Evolutionary conservation across 495 filamentous ascomycete genomes (phyloP).

Genomic region (Podospora fimiseda): DNA sequence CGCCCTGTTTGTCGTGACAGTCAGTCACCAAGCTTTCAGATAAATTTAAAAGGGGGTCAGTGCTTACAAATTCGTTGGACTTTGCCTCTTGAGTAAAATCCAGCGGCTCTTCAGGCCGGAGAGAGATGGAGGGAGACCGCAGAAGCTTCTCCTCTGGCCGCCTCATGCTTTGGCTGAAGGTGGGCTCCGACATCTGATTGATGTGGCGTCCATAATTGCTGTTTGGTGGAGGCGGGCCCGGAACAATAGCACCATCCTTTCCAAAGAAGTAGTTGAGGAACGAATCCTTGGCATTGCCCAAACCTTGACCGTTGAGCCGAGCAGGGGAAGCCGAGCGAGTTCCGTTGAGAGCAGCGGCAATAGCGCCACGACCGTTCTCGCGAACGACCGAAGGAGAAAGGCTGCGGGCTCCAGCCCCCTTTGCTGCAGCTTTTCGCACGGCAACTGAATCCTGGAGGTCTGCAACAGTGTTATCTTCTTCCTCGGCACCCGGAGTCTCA

Average conservation of each 20-base stretch:
- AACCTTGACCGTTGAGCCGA: constrained; percentile 44
- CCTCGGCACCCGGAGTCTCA: constrained; percentile 67
- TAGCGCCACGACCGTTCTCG: constrained; percentile 52
- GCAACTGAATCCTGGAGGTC: constrained; percentile 48
- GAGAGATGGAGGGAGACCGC: constrained; percentile 28
- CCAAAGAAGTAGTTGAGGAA: constrained; percentile 99
- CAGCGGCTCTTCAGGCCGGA: constrained; percentile 32
- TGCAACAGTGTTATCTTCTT: constrained; percentile 53
- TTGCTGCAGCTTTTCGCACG: constrained; percentile 42
- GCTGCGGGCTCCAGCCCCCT: constrained; percentile 62
- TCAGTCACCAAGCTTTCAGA: background rate
- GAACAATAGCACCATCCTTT: constrained; percentile 66
- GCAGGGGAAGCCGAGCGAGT: constrained; percentile 56
- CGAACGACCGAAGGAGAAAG: constrained; percentile 70
- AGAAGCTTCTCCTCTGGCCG: constrained; percentile 59
- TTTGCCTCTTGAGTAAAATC: constrained; percentile 23
- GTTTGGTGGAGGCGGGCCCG: constrained; percentile 33
- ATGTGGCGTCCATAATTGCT: constrained; percentile 54
- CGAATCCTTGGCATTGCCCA: constrained; percentile 61
- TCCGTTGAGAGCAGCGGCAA: constrained; percentile 64
- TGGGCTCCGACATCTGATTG: constrained; percentile 68
- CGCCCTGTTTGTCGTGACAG: constrained; percentile 32
- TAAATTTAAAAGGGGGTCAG: constrained; percentile 12
- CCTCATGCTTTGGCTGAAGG: constrained; percentile 75
- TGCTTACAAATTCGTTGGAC: constrained; percentile 54